Evolutionary conservation across 768 basidiomycete species (phyloP).

Genomic region (Bullera alba): DNA sequence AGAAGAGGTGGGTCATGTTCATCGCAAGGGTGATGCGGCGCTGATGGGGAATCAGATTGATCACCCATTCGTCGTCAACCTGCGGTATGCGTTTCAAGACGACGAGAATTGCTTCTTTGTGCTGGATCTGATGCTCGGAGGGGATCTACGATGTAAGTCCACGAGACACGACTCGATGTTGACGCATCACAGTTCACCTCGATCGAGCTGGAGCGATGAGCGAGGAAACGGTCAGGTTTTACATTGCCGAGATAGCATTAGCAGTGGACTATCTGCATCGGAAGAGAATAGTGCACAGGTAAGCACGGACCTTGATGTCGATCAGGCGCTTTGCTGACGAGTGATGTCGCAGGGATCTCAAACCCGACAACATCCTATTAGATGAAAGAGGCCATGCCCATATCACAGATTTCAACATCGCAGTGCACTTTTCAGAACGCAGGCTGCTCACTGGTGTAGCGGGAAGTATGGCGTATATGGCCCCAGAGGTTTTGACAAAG

Average conservation of each 20-base stretch:
- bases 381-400: conserved; percentile 93
- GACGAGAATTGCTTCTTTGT: conserved; percentile 98
- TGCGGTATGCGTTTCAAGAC: conserved; percentile 94
- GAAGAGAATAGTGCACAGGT: conserved; percentile 94
- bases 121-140: conserved; percentile 91
- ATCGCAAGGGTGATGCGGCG: conserved; percentile 5
- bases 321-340: conserved; percentile 13
- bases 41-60: conserved; percentile 79
- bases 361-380: conserved; percentile 93
- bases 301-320: conserved; percentile 23
- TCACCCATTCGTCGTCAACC: conserved; percentile 79
- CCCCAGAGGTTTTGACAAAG: conserved; percentile 88
- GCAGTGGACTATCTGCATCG: conserved; percentile 86
- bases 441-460: conserved; percentile 86
- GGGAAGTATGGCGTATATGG: conserved; percentile 99
- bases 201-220: conserved; percentile 68
- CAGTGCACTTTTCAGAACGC: conserved; percentile 89
- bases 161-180: neutral
- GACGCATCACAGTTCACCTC: conserved; percentile 61
- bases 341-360: conserved; percentile 85
- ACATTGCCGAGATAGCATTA: conserved; percentile 80
- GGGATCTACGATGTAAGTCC: conserved; percentile 78
- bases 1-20: conserved; percentile 93
- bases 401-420: conserved; percentile 97
- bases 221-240: conserved; percentile 76